A percentile compares a stretch with the other conserved stretches of the same genome.
phyloP scores from a whole-genome alignment of 139 green algal genomes.

The Chara braunii region DNA sequence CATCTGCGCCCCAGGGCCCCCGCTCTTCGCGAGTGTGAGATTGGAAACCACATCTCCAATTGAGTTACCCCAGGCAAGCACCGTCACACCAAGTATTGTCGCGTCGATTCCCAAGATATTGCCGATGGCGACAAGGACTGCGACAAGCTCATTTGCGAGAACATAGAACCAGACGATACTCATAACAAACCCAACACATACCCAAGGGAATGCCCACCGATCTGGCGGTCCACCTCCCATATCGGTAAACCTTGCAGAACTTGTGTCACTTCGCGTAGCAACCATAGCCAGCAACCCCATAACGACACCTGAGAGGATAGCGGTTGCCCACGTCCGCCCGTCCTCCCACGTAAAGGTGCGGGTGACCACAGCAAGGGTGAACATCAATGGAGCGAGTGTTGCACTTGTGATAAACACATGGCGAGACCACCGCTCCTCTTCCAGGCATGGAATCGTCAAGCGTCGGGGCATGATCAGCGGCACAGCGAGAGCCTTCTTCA shows the following conservation, averaged over 20 bases:
- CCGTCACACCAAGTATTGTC: slow-evolving; percentile 42
- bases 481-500: no score
- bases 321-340: neutral
- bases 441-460: slow-evolving; percentile 39
- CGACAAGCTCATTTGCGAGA: slow-evolving; percentile 46
- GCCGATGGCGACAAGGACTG: slow-evolving; percentile 30
- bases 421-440: slow-evolving; percentile 18
- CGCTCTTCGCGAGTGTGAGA: slow-evolving; percentile 37
- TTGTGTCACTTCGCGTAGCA: no score
- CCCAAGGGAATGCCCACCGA: slow-evolving; percentile 8
- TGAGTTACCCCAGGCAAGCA: slow-evolving; percentile 58
- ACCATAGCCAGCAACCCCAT: no score
- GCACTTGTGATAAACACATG: slow-evolving; percentile 1
- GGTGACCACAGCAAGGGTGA: slow-evolving; percentile 18
- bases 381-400: slow-evolving; percentile 32
- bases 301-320: neutral
- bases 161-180: slow-evolving; percentile 47
- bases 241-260: no score
- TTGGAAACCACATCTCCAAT: slow-evolving; percentile 49
- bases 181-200: slow-evolving; percentile 34
- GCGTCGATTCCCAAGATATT: slow-evolving; percentile 36
- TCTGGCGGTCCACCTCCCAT: no score
- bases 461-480: slow-evolving; percentile 36
- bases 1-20: slow-evolving; percentile 35
- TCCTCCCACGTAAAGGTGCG: neutral